These are phyloP conservation scores for Pestalotiopsis sp. DNA, from an alignment of 2,329 filamentous ascomycete genomes.

Conservation along the genomic window DNA sequence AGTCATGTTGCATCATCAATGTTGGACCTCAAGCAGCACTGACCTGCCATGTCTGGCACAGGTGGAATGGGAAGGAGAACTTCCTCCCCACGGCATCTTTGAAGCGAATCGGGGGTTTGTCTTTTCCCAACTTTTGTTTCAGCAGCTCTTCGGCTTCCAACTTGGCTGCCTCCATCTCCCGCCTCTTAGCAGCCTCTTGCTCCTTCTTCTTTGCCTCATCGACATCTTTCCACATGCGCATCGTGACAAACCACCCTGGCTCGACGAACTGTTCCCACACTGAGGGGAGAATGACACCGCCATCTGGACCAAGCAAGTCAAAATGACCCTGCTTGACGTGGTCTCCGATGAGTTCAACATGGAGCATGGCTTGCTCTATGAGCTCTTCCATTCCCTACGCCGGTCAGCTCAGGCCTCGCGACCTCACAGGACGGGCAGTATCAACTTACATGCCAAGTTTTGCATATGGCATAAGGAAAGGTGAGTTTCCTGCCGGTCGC, in stretches of 20 bases:
- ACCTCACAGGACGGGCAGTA: background rate
- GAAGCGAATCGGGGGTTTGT: conserved; percentile 80
- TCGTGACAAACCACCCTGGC: conserved; percentile 71
- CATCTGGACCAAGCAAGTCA: conserved; percentile 65
- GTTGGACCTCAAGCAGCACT: conserved; percentile 33
- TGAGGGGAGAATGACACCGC: conserved; percentile 56
- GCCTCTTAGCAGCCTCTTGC: background rate
- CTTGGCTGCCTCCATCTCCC: too few relatives aligned
- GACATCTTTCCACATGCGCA: conserved; percentile 55
- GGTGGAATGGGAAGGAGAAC: conserved; percentile 86
- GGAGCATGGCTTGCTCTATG: conserved; percentile 79
- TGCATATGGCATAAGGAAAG: background rate
- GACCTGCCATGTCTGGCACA: conserved; percentile 85
- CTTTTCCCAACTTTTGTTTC: conserved; percentile 38
- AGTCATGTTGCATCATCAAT: background rate
- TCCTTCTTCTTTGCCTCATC: background rate
- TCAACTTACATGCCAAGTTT: background rate
- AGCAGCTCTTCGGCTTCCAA: background rate
- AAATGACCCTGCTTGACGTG: conserved; percentile 77
- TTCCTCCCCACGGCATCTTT: conserved; percentile 93
- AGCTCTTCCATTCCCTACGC: conserved; percentile 77
- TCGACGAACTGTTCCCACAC: conserved; percentile 79
- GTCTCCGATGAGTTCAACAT: conserved; percentile 72
- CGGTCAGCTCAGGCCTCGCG: background rate
- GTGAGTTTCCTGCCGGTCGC: background rate